phyloP scores from a whole-genome alignment of 2,329 filamentous ascomycete genomes.

The Macrophomina pseudophaseolina region DNA sequence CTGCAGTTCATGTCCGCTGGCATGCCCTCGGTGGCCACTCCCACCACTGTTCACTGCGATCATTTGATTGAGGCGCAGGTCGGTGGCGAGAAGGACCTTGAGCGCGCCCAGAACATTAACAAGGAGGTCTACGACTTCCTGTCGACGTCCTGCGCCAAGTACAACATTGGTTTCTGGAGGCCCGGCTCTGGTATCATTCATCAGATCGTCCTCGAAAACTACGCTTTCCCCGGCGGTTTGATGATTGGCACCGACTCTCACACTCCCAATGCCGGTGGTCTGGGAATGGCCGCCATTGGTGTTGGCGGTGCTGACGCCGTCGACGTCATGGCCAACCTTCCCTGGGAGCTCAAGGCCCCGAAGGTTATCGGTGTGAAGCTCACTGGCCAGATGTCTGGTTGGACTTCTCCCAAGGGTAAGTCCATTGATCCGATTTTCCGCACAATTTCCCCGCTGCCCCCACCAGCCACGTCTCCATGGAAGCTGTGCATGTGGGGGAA shows the following conservation, averaged over 20 bases:
- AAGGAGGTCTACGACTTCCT: constrained; percentile 99
- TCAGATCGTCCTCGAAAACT: constrained; percentile 98
- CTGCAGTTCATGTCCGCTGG: constrained; percentile 99
- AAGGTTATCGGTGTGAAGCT: constrained; percentile 97
- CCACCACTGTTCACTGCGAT: constrained; percentile 96
- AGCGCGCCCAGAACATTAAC: constrained; percentile 89
- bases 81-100: constrained; percentile 92
- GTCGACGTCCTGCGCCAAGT: constrained; percentile 91
- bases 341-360: constrained; percentile 97
- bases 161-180: constrained; percentile 99
- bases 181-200: constrained; percentile 99
- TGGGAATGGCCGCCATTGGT: constrained; percentile 93
- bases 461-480: constrained; percentile 5
- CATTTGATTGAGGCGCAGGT: constrained; percentile 98
- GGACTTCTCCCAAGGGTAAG: constrained; percentile 89
- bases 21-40: constrained; percentile 93
- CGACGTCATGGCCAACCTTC: constrained; percentile 95
- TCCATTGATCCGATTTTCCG: constrained; percentile 32
- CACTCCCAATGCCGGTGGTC: constrained; percentile 95
- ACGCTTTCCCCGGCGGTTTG: constrained; percentile 97
- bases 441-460: constrained; percentile 8
- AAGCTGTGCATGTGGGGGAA: neutral
- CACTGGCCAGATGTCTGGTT: constrained; percentile 85
- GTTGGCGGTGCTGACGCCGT: constrained; percentile 98
- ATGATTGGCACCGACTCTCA: constrained; percentile 98